Conservation (phyloP, 805 yeast species). For the Candida palmyrensis region DNA sequence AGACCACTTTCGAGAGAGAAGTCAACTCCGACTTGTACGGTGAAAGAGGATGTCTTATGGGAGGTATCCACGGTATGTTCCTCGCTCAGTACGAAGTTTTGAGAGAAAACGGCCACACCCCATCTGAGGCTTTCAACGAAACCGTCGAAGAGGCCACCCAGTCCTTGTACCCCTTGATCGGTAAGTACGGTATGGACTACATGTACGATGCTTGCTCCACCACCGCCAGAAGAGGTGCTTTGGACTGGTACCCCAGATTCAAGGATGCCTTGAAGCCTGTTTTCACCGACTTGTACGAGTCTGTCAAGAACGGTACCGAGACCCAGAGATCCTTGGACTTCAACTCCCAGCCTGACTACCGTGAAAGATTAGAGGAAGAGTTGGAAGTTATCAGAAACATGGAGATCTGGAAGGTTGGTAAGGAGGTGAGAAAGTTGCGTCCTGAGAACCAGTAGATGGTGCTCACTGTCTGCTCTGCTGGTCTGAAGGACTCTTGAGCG, state of each 20-base stretch:
- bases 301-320: constrained; percentile 94
- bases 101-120: constrained; percentile 99
- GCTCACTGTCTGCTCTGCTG: constrained; percentile 17
- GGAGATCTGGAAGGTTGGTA: constrained; percentile 99
- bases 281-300: constrained; percentile 90
- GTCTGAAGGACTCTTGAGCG: constrained; percentile 33
- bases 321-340: constrained; percentile 97
- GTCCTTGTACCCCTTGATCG: constrained; percentile 97
- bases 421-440: constrained; percentile 99
- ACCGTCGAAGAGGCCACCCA: constrained; percentile 99
- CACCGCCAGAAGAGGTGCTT: constrained; percentile 99
- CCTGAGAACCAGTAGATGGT: constrained; percentile 87
- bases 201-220: constrained; percentile 99
- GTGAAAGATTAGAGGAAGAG: constrained; percentile 93
- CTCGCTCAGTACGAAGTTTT: constrained; percentile 99
- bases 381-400: constrained; percentile 88
- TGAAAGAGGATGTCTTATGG: constrained; percentile 99
- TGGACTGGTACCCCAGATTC: constrained; percentile 99
- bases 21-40: constrained; percentile 99
- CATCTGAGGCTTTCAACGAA: constrained; percentile 99
- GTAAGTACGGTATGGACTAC: constrained; percentile 99
- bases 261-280: constrained; percentile 98
- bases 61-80: constrained; percentile 99
- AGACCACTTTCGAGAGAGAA: constrained; percentile 98
- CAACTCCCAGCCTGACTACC: constrained; percentile 98